A percentile compares a stretch with the other conserved stretches of the same genome.
These are phyloP conservation scores for Dalbergia cochinchinensis DNA, from an alignment of 306 rosid species.

Conservation along the genomic window DNA sequence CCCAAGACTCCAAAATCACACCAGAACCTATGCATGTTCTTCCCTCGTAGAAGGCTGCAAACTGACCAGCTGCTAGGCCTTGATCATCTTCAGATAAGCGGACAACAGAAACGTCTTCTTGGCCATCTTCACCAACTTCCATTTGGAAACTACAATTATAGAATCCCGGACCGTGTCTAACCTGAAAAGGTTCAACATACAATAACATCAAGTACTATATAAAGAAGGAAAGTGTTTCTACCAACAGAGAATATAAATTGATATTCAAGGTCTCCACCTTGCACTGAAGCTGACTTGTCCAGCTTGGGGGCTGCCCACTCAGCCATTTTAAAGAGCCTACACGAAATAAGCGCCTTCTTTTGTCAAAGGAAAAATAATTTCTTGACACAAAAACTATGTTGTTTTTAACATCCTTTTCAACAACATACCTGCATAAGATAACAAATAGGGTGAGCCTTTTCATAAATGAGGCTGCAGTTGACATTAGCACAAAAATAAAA, in stretches of 20 bases:
- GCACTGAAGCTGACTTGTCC: conserved; percentile 70
- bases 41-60: conserved; percentile 85
- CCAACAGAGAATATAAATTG: neutral
- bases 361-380: conserved; percentile 90
- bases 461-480: neutral
- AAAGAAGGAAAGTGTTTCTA: conserved; percentile 3
- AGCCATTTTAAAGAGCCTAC: conserved; percentile 93
- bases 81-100: conserved; percentile 81
- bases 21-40: conserved; percentile 89
- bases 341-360: conserved; percentile 83
- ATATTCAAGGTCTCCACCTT: conserved; percentile 64
- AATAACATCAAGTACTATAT: conserved; percentile 13
- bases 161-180: conserved; percentile 92
- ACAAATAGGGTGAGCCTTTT: neutral
- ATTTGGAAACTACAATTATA: conserved; percentile 67
- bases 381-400: conserved; percentile 92
- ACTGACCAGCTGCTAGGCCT: conserved; percentile 97
- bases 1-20: conserved; percentile 90
- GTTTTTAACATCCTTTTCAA: conserved; percentile 85
- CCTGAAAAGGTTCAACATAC: conserved; percentile 63
- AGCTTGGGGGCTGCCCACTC: conserved; percentile 65
- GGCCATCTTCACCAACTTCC: conserved; percentile 60
- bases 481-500: conserved; percentile 6
- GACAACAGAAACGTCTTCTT: conserved; percentile 70
- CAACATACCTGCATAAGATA: conserved; percentile 81